A percentile compares a stretch with the other conserved stretches of the same genome.
These are phyloP conservation scores for Suillus tomentosus DNA, from an alignment of 768 basidiomycete genomes.

Conservation along the genomic window DNA sequence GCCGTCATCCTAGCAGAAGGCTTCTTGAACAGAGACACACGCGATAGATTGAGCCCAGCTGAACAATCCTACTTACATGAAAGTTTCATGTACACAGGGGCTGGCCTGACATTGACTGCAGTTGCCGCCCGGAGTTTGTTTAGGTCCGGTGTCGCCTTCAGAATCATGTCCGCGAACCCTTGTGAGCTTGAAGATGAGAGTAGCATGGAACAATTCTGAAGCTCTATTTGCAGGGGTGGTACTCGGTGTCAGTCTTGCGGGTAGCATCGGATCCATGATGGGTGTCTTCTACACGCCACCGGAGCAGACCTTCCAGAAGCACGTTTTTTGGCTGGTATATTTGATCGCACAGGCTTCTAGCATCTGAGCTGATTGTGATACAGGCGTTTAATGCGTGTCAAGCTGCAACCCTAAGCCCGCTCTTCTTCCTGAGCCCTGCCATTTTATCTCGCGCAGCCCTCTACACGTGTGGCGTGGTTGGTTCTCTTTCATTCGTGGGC, in stretches of 20 bases:
- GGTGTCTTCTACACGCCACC: constrained; percentile 79
- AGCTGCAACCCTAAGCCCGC: constrained; percentile 80
- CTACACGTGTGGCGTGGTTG: constrained; percentile 87
- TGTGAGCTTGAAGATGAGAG: constrained; percentile 46
- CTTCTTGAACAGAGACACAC: constrained; percentile 77
- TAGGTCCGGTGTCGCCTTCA: constrained; percentile 63
- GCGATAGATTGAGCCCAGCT: constrained; percentile 58
- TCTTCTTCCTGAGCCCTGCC: constrained; percentile 89
- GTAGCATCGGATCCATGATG: constrained; percentile 85
- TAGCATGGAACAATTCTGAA: neutral
- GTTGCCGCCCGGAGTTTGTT: constrained; percentile 80
- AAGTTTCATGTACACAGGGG: constrained; percentile 83
- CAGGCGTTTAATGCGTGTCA: constrained; percentile 87
- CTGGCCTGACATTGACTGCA: constrained; percentile 75
- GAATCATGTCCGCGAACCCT: constrained; percentile 83
- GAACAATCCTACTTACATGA: constrained; percentile 76
- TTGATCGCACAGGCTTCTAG: constrained; percentile 10
- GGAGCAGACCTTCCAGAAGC: constrained; percentile 74
- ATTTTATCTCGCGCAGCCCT: constrained; percentile 85
- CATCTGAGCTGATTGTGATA: constrained; percentile 11
- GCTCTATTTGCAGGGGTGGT: constrained; percentile 59
- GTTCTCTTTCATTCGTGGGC: constrained; percentile 82
- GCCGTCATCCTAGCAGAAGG: constrained; percentile 63
- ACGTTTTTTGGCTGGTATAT: constrained; percentile 76
- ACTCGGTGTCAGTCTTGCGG: constrained; percentile 76